phyloP scores from a whole-genome alignment of 805 yeast species.

The Myxozyma neotropica region DNA sequence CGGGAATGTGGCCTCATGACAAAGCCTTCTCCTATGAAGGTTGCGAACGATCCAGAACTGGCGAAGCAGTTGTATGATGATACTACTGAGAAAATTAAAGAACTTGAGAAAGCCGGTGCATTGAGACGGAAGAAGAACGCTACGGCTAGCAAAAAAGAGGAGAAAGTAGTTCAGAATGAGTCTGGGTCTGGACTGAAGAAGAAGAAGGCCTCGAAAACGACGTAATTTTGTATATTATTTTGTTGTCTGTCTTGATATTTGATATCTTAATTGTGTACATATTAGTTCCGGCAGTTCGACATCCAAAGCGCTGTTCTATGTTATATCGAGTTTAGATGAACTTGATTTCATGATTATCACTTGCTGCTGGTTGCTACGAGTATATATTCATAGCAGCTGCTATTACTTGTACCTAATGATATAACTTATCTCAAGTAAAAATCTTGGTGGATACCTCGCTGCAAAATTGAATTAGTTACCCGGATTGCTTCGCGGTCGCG shows the following conservation, averaged over 20 bases:
- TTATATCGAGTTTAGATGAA: no score
- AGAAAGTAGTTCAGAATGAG: neutral
- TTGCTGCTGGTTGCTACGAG: no score
- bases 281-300: no score
- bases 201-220: slow-evolving; percentile 1
- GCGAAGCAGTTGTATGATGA: slow-evolving; percentile 62
- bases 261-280: no score
- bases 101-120: slow-evolving; percentile 57
- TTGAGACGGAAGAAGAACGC: slow-evolving; percentile 46
- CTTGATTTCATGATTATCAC: no score
- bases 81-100: slow-evolving; percentile 60
- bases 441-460: no score
- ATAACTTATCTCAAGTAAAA: no score
- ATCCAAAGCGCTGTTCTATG: no score
- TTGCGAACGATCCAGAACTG: slow-evolving; percentile 56
- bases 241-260: no score
- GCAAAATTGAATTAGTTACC: no score
- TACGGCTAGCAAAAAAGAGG: neutral
- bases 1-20: slow-evolving; percentile 61
- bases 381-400: no score
- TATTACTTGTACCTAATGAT: no score
- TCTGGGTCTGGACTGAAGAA: slow-evolving; percentile 1
- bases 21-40: slow-evolving; percentile 54
- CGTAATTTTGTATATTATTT: neutral
- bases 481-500: slow-evolving; percentile 2